Percentiles rank a stretch among this genome's conserved stretches.
These are phyloP conservation scores for Globisporangium cystogenes DNA, from an alignment of 352 stramenopile species.

Conservation along the genomic window DNA sequence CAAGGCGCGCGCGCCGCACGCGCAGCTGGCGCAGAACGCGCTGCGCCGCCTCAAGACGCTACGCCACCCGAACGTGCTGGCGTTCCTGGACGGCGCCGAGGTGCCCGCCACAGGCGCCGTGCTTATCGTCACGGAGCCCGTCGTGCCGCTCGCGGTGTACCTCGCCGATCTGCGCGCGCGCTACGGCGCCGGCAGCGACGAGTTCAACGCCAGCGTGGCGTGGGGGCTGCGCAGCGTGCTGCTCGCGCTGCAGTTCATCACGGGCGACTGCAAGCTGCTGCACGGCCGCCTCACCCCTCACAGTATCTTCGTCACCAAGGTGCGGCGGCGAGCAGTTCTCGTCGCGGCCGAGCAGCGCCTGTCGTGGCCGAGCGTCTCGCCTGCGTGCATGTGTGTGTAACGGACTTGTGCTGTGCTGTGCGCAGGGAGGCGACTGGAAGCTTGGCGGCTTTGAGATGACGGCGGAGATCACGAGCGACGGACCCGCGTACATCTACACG, in stretches of 20 bases:
- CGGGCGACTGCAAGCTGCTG: slow-evolving; percentile 91
- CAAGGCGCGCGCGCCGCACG: slow-evolving; percentile 81
- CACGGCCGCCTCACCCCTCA: slow-evolving; percentile 88
- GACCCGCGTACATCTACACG: slow-evolving; percentile 73
- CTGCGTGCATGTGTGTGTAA: no score
- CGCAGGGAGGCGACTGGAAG: slow-evolving; percentile 92
- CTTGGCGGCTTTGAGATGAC: slow-evolving; percentile 92
- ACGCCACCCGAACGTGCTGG: slow-evolving; percentile 92
- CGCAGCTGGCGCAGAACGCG: slow-evolving; percentile 85
- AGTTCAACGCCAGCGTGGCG: slow-evolving; percentile 83
- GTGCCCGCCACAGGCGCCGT: slow-evolving; percentile 81
- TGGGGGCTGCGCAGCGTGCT: slow-evolving; percentile 94
- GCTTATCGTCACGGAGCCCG: slow-evolving; percentile 94
- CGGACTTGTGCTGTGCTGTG: not conserved
- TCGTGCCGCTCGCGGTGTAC: slow-evolving; percentile 87
- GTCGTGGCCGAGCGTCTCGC: no score
- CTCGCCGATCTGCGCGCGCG: slow-evolving; percentile 68
- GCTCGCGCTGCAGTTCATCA: slow-evolving; percentile 91
- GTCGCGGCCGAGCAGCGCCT: no score
- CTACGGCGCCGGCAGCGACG: slow-evolving; percentile 50
- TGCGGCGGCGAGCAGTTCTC: slow-evolving; percentile 9
- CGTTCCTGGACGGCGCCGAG: slow-evolving; percentile 81
- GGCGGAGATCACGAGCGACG: slow-evolving; percentile 77
- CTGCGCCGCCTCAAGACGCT: slow-evolving; percentile 92
- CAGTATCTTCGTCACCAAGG: slow-evolving; percentile 93